A percentile compares a stretch with the other conserved stretches of the same genome.
These are phyloP conservation scores for Alternaria atra DNA, from an alignment of 2,329 filamentous ascomycete genomes.

Conservation along the genomic window DNA sequence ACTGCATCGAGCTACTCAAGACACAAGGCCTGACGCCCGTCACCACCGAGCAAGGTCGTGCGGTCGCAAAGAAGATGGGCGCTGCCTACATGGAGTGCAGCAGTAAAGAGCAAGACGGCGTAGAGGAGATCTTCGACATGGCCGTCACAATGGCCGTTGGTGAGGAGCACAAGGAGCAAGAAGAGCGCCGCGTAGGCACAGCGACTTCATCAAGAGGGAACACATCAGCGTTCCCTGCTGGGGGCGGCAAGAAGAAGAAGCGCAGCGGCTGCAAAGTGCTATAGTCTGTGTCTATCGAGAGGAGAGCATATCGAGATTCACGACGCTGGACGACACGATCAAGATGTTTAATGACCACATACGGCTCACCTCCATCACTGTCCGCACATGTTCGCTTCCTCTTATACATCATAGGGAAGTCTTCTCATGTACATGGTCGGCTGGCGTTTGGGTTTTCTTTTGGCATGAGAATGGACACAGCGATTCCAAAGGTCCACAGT, in stretches of 20 bases:
- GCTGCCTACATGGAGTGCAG: slow-evolving; percentile 98
- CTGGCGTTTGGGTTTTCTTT: slow-evolving; percentile 33
- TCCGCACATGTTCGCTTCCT: slow-evolving; percentile 35
- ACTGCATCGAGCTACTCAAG: slow-evolving; percentile 98
- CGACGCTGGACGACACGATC: slow-evolving; percentile 53
- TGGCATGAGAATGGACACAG: slow-evolving; percentile 27
- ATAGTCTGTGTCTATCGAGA: slow-evolving; percentile 36
- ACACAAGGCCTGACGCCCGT: slow-evolving; percentile 96
- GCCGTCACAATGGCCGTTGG: slow-evolving; percentile 91
- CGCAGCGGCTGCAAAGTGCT: slow-evolving; percentile 52
- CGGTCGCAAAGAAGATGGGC: slow-evolving; percentile 91
- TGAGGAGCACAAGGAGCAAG: slow-evolving; percentile 62
- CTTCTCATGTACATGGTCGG: slow-evolving; percentile 34
- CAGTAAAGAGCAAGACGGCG: slow-evolving; percentile 94
- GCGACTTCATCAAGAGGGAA: slow-evolving; percentile 25
- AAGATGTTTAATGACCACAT: slow-evolving; percentile 51
- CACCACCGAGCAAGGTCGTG: slow-evolving; percentile 85
- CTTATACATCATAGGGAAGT: slow-evolving; percentile 19
- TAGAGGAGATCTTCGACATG: slow-evolving; percentile 94
- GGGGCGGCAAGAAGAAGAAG: slow-evolving; percentile 51
- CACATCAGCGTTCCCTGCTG: slow-evolving; percentile 34
- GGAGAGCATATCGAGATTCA: slow-evolving; percentile 46
- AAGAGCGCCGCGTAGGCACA: slow-evolving; percentile 25
- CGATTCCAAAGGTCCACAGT: slow-evolving; percentile 30
- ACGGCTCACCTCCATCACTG: slow-evolving; percentile 37